These are phyloP conservation scores for Hemileccinum rubropunctum DNA, from an alignment of 768 basidiomycete species.

Conservation along the genomic window DNA sequence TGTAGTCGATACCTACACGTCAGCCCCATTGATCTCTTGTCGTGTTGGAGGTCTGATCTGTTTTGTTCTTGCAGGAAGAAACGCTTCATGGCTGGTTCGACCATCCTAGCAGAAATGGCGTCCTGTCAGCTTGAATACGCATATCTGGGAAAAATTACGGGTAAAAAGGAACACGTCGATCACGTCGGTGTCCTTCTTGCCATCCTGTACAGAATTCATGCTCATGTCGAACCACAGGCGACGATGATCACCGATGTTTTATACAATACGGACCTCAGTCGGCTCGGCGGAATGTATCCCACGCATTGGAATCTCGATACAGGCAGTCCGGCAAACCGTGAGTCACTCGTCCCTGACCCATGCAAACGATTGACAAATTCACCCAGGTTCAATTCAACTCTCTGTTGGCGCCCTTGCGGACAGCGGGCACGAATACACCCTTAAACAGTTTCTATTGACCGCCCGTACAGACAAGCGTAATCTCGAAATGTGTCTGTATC, in stretches of 20 bases:
- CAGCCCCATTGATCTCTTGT: conserved; percentile 10
- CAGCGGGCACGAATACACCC: conserved; percentile 73
- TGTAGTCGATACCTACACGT: conserved; percentile 65
- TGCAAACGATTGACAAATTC: background rate
- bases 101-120: conserved; percentile 71
- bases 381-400: conserved; percentile 32
- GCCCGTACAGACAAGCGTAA: conserved; percentile 57
- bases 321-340: conserved; percentile 47
- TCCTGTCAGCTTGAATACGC: conserved; percentile 82
- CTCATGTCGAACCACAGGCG: conserved; percentile 35
- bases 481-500: conserved; percentile 62
- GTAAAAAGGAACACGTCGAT: conserved; percentile 59
- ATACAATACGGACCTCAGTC: conserved; percentile 40
- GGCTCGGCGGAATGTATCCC: conserved; percentile 62
- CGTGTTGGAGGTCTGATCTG: background rate
- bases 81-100: conserved; percentile 13
- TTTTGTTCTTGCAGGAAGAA: background rate
- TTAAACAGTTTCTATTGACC: conserved; percentile 70
- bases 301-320: conserved; percentile 50
- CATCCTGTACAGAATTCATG: background rate
- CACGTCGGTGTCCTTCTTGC: conserved; percentile 40
- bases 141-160: conserved; percentile 77
- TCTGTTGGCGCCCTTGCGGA: conserved; percentile 66
- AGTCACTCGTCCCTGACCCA: conserved; percentile 16
- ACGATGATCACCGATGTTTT: conserved; percentile 48